phyloP scores from a whole-genome alignment of 1,284 basidiomycete genomes.

The Cystobasidium sp. region DNA sequence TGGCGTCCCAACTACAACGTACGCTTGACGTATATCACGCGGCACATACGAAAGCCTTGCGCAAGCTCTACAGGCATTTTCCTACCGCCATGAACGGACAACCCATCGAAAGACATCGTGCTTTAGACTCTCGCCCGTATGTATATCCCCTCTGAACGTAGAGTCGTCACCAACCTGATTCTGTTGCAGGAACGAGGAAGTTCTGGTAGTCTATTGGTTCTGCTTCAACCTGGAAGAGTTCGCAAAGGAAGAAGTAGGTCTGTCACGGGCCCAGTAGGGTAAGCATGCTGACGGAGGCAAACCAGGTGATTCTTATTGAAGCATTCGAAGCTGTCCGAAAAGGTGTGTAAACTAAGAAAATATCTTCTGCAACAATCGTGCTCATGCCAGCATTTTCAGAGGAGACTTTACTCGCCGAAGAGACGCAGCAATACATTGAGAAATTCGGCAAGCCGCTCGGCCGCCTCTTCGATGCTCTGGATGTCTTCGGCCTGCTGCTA shows the following conservation, averaged over 20 bases:
- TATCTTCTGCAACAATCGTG: no score
- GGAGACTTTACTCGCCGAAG: constrained; percentile 18
- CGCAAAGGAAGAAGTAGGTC: constrained; percentile 73
- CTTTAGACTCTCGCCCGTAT: constrained; percentile 14
- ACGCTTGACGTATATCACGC: constrained; percentile 73
- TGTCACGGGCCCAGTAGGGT: background rate
- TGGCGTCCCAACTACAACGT: constrained; percentile 69
- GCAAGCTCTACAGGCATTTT: constrained; percentile 42
- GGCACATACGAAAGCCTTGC: constrained; percentile 39
- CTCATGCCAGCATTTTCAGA: background rate
- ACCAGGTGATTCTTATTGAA: constrained; percentile 65
- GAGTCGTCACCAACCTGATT: background rate
- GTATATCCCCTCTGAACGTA: background rate
- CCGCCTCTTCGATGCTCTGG: constrained; percentile 2
- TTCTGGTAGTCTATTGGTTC: constrained; percentile 90
- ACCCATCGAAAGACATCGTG: constrained; percentile 20
- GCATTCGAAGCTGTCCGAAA: constrained; percentile 58
- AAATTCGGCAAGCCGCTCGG: constrained; percentile 1
- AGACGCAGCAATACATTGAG: constrained; percentile 2
- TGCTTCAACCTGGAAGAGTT: constrained; percentile 94
- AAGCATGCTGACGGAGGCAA: background rate
- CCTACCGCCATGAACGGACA: constrained; percentile 3
- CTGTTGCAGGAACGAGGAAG: constrained; percentile 57
- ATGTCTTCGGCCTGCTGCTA: constrained; percentile 10
- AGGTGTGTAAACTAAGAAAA: constrained; percentile 11